phyloP scores from a whole-genome alignment of 2,329 filamentous ascomycete species.

The Epicoccum sorghinum region DNA sequence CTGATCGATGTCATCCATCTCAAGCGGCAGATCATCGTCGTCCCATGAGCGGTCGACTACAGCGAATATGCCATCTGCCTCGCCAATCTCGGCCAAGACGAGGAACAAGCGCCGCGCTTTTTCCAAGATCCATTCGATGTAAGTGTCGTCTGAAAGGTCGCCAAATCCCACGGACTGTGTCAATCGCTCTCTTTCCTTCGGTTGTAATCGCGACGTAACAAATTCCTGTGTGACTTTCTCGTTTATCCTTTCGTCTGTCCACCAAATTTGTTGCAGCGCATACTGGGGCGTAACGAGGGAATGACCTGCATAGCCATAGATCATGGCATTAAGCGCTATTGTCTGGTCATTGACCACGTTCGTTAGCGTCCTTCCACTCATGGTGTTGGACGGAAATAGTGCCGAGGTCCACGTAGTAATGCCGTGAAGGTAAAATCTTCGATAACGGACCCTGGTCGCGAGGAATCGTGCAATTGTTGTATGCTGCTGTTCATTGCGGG shows the following conservation, averaged over 20 bases:
- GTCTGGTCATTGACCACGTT: constrained; percentile 52
- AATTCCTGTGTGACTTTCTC: constrained; percentile 72
- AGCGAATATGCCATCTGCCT: constrained; percentile 76
- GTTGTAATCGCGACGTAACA: constrained; percentile 67
- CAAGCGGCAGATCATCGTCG: constrained; percentile 74
- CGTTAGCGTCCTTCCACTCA: constrained; percentile 48
- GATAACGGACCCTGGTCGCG: constrained; percentile 25
- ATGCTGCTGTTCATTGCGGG: constrained; percentile 36
- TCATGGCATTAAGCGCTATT: constrained; percentile 56
- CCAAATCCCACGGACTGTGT: constrained; percentile 70
- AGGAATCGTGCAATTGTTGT: constrained; percentile 21
- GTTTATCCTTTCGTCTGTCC: constrained; percentile 73
- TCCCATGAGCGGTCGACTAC: constrained; percentile 79
- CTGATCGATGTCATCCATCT: constrained; percentile 68
- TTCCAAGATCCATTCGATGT: constrained; percentile 77
- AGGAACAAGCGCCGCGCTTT: constrained; percentile 74
- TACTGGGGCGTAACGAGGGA: constrained; percentile 57
- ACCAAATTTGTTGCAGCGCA: constrained; percentile 66
- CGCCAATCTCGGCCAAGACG: constrained; percentile 71
- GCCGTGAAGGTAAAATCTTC: constrained; percentile 21
- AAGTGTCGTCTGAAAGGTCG: constrained; percentile 73
- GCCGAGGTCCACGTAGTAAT: constrained; percentile 18
- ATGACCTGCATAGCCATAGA: constrained; percentile 58
- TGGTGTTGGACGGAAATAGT: constrained; percentile 24
- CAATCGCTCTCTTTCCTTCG: constrained; percentile 67